Conservation (phyloP, 352 stramenopile genomes). For the Globisporangium sylvaticum region DNA sequence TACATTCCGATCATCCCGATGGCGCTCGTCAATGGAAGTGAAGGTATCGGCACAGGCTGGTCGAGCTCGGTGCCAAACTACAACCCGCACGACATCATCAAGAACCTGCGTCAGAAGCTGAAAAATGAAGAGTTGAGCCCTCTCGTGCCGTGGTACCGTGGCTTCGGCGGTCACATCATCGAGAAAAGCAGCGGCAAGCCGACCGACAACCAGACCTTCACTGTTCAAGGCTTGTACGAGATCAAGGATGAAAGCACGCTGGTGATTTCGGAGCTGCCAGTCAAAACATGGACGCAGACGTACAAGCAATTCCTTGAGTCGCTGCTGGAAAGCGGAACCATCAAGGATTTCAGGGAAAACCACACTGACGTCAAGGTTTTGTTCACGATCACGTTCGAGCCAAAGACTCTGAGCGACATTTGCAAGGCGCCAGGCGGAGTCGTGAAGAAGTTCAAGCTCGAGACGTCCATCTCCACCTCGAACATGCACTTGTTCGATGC, state of each 20-base stretch:
- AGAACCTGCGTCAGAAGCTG: slow-evolving; percentile 65
- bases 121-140: slow-evolving; percentile 46
- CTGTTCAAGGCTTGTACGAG: slow-evolving; percentile 85
- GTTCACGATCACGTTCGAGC: slow-evolving; percentile 86
- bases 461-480: slow-evolving; percentile 89
- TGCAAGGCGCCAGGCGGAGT: slow-evolving; percentile 69
- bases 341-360: slow-evolving; percentile 93
- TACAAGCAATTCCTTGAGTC: slow-evolving; percentile 96
- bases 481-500: slow-evolving; percentile 98
- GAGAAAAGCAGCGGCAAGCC: slow-evolving; percentile 59
- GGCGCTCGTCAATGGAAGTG: slow-evolving; percentile 94
- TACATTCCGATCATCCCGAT: slow-evolving; percentile 97
- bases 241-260: slow-evolving; percentile 86
- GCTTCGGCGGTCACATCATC: slow-evolving; percentile 87
- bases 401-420: slow-evolving; percentile 66
- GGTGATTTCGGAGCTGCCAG: slow-evolving; percentile 95
- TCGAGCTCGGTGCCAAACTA: slow-evolving; percentile 91
- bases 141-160: slow-evolving; percentile 90
- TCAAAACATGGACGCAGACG: slow-evolving; percentile 94
- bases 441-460: slow-evolving; percentile 96
- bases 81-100: slow-evolving; percentile 90
- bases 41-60: slow-evolving; percentile 97
- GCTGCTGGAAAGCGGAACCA: slow-evolving; percentile 80
- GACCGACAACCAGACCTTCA: slow-evolving; percentile 60
- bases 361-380: slow-evolving; percentile 91